phyloP scores from a whole-genome alignment of 768 basidiomycete species.

The Suillus discolor region DNA sequence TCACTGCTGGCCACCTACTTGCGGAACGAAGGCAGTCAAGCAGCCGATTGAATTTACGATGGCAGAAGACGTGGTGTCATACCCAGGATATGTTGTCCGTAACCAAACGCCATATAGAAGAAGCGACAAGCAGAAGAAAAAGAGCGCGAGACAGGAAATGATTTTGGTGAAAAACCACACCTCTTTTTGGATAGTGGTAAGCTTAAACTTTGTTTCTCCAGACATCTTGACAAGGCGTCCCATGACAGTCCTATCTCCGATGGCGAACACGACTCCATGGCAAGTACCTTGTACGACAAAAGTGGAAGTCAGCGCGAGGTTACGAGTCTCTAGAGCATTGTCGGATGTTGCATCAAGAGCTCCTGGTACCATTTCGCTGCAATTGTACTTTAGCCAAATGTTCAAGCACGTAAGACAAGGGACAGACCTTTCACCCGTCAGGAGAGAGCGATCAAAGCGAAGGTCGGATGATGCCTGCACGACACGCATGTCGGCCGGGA shows the following conservation, averaged over 20 bases:
- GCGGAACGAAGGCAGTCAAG: slow-evolving; percentile 45
- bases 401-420: slow-evolving; percentile 31
- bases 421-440: slow-evolving; percentile 61
- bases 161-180: slow-evolving; percentile 52
- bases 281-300: slow-evolving; percentile 51
- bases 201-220: slow-evolving; percentile 40
- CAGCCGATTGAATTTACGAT: slow-evolving; percentile 27
- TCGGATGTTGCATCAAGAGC: slow-evolving; percentile 43
- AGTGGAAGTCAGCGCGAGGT: slow-evolving; percentile 43
- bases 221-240: slow-evolving; percentile 44
- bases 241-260: slow-evolving; percentile 53
- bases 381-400: slow-evolving; percentile 1
- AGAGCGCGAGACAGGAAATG: slow-evolving; percentile 46
- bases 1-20: slow-evolving; percentile 44
- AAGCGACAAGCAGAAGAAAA: slow-evolving; percentile 46
- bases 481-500: slow-evolving; percentile 73
- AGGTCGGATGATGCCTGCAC: slow-evolving; percentile 59
- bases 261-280: slow-evolving; percentile 48
- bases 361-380: slow-evolving; percentile 35
- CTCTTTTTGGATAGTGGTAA: slow-evolving; percentile 18
- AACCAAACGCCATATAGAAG: slow-evolving; percentile 40
- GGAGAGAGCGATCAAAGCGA: slow-evolving; percentile 61
- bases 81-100: slow-evolving; percentile 21
- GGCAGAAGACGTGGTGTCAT: slow-evolving; percentile 46
- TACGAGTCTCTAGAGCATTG: slow-evolving; percentile 49